Conservation (phyloP, 495 filamentous ascomycete species). For the Paragyromitra xinjiangensis region DNA sequence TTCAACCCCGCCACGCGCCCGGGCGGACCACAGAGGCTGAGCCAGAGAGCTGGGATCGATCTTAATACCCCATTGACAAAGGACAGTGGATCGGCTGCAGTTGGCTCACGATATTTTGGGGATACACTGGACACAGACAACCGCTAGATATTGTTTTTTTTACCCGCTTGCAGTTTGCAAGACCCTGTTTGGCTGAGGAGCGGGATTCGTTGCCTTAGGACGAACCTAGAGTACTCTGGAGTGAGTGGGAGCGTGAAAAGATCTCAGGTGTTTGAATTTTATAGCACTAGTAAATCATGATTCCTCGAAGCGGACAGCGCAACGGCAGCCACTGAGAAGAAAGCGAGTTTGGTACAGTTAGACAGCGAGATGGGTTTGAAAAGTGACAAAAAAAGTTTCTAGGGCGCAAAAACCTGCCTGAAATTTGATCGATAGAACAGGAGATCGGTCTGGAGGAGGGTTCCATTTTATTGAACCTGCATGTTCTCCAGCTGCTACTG, state of each 20-base stretch:
- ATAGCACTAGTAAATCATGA: conserved; percentile 10
- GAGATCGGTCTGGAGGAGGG: neutral
- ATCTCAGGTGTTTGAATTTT: conserved; percentile 8
- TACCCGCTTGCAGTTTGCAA: neutral
- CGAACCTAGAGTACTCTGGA: neutral
- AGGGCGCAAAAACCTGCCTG: neutral
- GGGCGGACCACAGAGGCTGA: conserved; percentile 25
- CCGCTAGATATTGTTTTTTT: neutral
- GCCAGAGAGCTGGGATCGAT: conserved; percentile 29
- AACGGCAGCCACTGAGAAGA: conserved; percentile 3
- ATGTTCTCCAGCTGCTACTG: neutral
- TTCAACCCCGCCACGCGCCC: conserved; percentile 33
- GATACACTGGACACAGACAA: neutral
- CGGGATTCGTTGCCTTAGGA: neutral
- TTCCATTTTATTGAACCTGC: conserved; percentile 11
- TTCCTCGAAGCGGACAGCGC: conserved; percentile 7
- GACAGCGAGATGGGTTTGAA: conserved; percentile 4
- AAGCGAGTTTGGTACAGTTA: neutral
- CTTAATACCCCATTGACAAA: conserved; percentile 29
- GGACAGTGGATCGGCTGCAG: conserved; percentile 20
- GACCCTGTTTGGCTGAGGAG: conserved; percentile 21
- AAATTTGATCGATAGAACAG: neutral
- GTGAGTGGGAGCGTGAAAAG: neutral
- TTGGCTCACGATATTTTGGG: neutral
- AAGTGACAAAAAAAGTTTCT: neutral